phyloP scores from a whole-genome alignment of 2,329 filamentous ascomycete genomes.

The Lachnellula arida region DNA sequence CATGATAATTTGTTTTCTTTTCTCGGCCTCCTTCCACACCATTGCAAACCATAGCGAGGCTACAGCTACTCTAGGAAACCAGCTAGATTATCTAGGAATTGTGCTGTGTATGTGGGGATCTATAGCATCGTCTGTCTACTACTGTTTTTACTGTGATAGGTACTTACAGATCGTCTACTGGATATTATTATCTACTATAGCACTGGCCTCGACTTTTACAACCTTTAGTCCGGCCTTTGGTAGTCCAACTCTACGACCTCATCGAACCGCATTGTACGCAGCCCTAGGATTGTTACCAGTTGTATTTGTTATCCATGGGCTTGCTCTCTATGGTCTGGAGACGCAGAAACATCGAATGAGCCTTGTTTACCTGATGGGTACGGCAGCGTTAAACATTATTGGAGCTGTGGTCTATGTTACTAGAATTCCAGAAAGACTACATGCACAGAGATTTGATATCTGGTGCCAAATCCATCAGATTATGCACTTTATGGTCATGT shows the following conservation, averaged over 20 bases:
- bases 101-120: constrained; percentile 37
- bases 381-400: constrained; percentile 12
- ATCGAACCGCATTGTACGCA: constrained; percentile 23
- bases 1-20: constrained; percentile 35
- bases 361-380: constrained; percentile 11
- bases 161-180: constrained; percentile 33
- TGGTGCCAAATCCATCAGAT: constrained; percentile 30
- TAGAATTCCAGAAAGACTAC: constrained; percentile 28
- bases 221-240: constrained; percentile 20
- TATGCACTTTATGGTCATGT: constrained; percentile 29
- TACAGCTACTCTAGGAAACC: constrained; percentile 34
- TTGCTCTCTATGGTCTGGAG: constrained; percentile 18
- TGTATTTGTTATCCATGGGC: constrained; percentile 25
- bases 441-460: constrained; percentile 21
- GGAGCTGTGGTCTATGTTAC: constrained; percentile 14
- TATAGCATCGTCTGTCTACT: constrained; percentile 38
- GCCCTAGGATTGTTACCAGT: constrained; percentile 24
- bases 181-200: constrained; percentile 35
- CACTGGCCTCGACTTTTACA: constrained; percentile 32
- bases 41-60: constrained; percentile 36
- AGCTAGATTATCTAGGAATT: constrained; percentile 38
- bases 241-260: constrained; percentile 14
- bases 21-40: constrained; percentile 37
- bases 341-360: constrained; percentile 18
- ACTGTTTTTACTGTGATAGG: constrained; percentile 39